A percentile compares a stretch with the other conserved stretches of the same genome.
Conservation (phyloP, 305 asterid genomes). For the Ilex paraguariensis region DNA sequence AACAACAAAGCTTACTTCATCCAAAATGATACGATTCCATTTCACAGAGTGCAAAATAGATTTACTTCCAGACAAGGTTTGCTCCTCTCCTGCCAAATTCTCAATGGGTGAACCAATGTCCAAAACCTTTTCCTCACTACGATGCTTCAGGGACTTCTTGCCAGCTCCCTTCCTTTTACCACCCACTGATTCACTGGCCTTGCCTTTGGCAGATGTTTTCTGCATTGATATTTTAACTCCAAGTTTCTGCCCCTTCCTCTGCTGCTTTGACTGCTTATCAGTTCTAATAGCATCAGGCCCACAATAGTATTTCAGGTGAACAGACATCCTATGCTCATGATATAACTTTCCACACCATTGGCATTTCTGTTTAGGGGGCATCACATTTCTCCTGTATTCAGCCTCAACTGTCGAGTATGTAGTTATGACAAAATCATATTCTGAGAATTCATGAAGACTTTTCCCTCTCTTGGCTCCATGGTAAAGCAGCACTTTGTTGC, state of each 20-base stretch:
- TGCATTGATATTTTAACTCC: conserved; percentile 16
- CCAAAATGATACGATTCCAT: conserved; percentile 87
- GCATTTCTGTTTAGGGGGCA: conserved; percentile 86
- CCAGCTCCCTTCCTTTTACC: conserved; percentile 20
- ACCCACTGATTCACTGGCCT: conserved; percentile 22
- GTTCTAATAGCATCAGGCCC: conserved; percentile 80
- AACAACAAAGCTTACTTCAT: conserved; percentile 50
- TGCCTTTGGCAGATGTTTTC: conserved; percentile 26
- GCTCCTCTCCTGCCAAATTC: conserved; percentile 26
- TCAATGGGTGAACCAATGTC: conserved; percentile 28
- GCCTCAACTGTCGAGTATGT: conserved; percentile 85
- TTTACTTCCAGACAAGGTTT: conserved; percentile 27
- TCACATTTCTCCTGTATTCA: conserved; percentile 68
- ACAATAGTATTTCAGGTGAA: conserved; percentile 70
- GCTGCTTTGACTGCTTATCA: conserved; percentile 78
- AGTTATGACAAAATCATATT: conserved; percentile 84
- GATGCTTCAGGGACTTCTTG: conserved; percentile 23
- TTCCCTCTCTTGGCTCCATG: conserved; percentile 78
- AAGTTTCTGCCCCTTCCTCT: conserved; percentile 35
- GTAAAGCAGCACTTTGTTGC: conserved; percentile 72
- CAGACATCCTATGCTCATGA: conserved; percentile 44
- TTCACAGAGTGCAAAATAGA: conserved; percentile 70
- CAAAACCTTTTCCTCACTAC: conserved; percentile 23
- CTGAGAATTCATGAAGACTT: conserved; percentile 47
- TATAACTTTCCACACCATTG: conserved; percentile 65